These are phyloP conservation scores for Candida oleophila DNA, from an alignment of 805 yeast species.

Conservation along the genomic window DNA sequence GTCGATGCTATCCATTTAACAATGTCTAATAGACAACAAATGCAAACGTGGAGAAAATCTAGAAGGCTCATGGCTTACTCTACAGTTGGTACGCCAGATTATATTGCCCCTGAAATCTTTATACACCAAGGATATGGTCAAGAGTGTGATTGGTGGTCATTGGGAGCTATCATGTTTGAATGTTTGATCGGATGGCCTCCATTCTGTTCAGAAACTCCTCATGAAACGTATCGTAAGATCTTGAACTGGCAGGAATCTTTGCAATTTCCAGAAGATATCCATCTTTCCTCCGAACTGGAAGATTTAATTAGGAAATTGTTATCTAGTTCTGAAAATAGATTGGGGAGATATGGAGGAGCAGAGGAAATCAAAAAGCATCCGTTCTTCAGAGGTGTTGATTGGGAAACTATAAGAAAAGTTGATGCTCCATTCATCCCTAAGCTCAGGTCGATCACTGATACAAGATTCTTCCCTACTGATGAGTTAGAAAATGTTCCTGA, in stretches of 20 bases:
- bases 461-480: constrained; percentile 97
- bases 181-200: constrained; percentile 98
- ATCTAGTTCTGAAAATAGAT: constrained; percentile 74
- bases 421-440: constrained; percentile 95
- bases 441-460: constrained; percentile 88
- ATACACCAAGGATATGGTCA: constrained; percentile 93
- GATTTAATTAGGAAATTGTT: constrained; percentile 77
- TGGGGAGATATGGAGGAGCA: constrained; percentile 90
- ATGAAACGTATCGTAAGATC: constrained; percentile 88
- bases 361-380: constrained; percentile 89
- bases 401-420: constrained; percentile 84
- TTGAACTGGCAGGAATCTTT: constrained; percentile 87
- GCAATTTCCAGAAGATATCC: constrained; percentile 88
- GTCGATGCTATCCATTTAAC: constrained; percentile 95
- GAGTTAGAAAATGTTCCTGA: constrained; percentile 95
- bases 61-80: constrained; percentile 93
- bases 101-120: constrained; percentile 93
- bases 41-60: constrained; percentile 94
- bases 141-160: constrained; percentile 98
- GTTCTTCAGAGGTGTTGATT: constrained; percentile 92
- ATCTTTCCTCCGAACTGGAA: constrained; percentile 83
- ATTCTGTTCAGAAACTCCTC: constrained; percentile 91
- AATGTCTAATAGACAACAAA: constrained; percentile 90
- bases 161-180: constrained; percentile 96
- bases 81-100: constrained; percentile 95